Base-by-base conservation (phyloP, 805 yeast species). In the Candida palmyrensis region DNA sequence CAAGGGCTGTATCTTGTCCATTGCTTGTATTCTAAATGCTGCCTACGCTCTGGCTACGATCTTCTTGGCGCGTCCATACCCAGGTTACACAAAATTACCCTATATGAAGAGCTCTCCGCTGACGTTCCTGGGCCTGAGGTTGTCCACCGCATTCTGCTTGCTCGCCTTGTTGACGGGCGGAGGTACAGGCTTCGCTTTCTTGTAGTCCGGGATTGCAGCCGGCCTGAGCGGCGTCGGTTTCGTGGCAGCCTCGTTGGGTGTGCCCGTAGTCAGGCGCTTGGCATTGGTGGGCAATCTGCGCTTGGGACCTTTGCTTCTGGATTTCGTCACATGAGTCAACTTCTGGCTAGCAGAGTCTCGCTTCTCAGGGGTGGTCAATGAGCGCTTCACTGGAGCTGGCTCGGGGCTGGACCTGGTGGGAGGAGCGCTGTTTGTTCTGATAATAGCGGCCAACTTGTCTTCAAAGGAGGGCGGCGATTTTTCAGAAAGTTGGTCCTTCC, bases 261-360 rank as follows among this genome's bases (percentile, higher is more conserved):
- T 29, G 9, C 23, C 23, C n/a, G 7, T 25, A n/a, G n/a, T n/a
- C n/a, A n/a, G n/a, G 11, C 20, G 18, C 19, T 23, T 30, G 11
- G 48, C 30, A 7, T 19, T 40, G 33, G 59, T 57, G 1, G 79
- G 78, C 13, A 68, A 53, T 31, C 69, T 54, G 40, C 79, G 51
- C 44, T 64, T 71, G 1, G 80, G 80, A 0, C 80, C 80, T 35
- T 57, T 66, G 12, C 77, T 55, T 33, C 80, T 53, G 0, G 51
- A 36, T 43, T 73, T 75, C 28, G 62, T 73, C 2, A 68, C 50
- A 47, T 74, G 78, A 0, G 53, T 53, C 29, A 73, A 51, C 43
- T 23, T 43, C 36, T 16, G 27, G 25, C 25, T 50, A 33, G 27
- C 40, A 44, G 17, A 47, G 44, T 44, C 29, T 19, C 42, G 3